phyloP scores from a whole-genome alignment of 1,139 yeast genomes.

The Blastobotrys illinoisensis region DNA sequence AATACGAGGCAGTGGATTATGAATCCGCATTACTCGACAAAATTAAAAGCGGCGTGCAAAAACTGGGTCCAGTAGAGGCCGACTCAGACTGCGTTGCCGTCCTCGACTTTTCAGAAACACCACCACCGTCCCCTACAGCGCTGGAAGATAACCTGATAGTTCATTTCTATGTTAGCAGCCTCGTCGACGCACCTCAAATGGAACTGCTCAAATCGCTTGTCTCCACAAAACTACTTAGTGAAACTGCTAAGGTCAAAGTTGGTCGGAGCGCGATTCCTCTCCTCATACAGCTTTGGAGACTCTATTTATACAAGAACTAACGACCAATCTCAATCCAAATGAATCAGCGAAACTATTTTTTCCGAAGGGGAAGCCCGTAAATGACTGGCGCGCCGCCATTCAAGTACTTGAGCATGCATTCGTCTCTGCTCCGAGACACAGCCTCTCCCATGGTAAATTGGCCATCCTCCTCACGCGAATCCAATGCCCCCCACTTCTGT shows the following conservation, averaged over 20 bases:
- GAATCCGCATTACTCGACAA: not conserved
- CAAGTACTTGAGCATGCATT: slow-evolving; percentile 58
- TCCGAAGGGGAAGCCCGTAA: slow-evolving; percentile 61
- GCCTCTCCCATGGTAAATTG: slow-evolving; percentile 44
- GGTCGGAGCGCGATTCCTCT: not conserved
- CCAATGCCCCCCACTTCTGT: slow-evolving; percentile 55
- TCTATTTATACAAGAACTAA: not conserved
- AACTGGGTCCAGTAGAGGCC: not conserved
- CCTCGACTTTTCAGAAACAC: not conserved
- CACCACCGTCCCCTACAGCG: not conserved
- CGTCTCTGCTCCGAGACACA: slow-evolving; percentile 51
- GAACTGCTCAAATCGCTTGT: not conserved
- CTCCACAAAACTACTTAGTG: not conserved
- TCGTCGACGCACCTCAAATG: not conserved
- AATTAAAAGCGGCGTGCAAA: not conserved
- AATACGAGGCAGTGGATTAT: not conserved
- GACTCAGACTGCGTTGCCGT: not conserved
- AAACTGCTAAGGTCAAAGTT: not conserved
- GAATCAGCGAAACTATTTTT: too few relatives aligned
- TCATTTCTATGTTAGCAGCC: not conserved
- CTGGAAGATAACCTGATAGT: not conserved
- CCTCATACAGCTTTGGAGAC: not conserved
- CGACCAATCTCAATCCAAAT: too few relatives aligned
- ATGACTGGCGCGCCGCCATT: slow-evolving; percentile 82
- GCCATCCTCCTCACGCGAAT: slow-evolving; percentile 17